phyloP scores from a whole-genome alignment of 2,329 filamentous ascomycete species.

The Talaromyces sp. region DNA sequence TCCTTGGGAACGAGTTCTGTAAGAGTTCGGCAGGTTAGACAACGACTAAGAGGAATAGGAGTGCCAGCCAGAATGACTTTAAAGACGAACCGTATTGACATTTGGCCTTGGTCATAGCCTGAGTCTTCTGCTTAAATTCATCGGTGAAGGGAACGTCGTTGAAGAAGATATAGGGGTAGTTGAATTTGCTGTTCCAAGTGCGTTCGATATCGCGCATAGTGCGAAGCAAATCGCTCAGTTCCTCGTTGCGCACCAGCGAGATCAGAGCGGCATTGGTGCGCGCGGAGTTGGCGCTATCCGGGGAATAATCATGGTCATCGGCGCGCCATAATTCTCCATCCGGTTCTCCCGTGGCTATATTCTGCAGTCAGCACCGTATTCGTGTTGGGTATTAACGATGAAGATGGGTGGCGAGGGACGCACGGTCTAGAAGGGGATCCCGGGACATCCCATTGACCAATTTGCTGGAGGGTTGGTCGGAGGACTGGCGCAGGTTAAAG shows the following conservation, averaged over 20 bases:
- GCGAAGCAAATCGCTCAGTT: slow-evolving; percentile 78
- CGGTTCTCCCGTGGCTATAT: slow-evolving; percentile 78
- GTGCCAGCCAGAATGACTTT: background rate
- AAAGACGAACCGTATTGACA: slow-evolving; percentile 70
- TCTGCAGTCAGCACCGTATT: slow-evolving; percentile 15
- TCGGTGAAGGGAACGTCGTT: slow-evolving; percentile 93
- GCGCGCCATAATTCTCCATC: slow-evolving; percentile 73
- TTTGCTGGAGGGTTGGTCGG: slow-evolving; percentile 45
- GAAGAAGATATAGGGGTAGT: slow-evolving; percentile 99
- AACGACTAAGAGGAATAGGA: background rate
- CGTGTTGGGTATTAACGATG: slow-evolving; percentile 2
- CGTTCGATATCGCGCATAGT: slow-evolving; percentile 90
- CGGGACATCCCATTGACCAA: slow-evolving; percentile 64
- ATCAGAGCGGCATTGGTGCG: slow-evolving; percentile 93
- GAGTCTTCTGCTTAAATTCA: slow-evolving; percentile 85
- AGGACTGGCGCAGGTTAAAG: slow-evolving; percentile 70
- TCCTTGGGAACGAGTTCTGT: slow-evolving; percentile 87
- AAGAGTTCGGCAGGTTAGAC: slow-evolving; percentile 17
- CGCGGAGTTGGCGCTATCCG: slow-evolving; percentile 72
- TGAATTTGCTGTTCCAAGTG: slow-evolving; percentile 98
- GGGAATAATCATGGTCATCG: slow-evolving; percentile 74
- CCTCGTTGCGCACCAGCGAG: slow-evolving; percentile 88
- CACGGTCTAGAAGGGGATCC: slow-evolving; percentile 88
- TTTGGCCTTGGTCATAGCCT: slow-evolving; percentile 82
- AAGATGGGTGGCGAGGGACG: slow-evolving; percentile 36